Evolutionary conservation across 306 rosid genomes (phyloP), one percentile per base, ranked within the genome.

Genomic region (Acmispon strigosus): DNA sequence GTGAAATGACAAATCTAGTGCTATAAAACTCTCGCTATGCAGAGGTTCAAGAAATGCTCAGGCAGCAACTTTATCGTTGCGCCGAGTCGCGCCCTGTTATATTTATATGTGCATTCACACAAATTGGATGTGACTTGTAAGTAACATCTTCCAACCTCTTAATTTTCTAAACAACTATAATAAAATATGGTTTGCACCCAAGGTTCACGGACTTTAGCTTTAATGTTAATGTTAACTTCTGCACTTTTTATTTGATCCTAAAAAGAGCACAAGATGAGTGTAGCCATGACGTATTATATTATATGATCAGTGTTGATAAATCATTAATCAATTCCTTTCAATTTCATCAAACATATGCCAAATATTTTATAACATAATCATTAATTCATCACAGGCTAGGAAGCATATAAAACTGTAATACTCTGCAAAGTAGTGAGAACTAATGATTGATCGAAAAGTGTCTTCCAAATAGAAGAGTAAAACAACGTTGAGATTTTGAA

Each of bases 71-170:
- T n/a, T n/a, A n/a, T n/a, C n/a, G n/a, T n/a, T n/a, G n/a, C n/a
- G n/a, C n/a, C n/a, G n/a, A n/a, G n/a, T n/a, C n/a, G n/a, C n/a
- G n/a, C n/a, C n/a, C n/a, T n/a, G n/a, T 80, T 78, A 65, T 74
- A 80, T 69, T 74, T 78, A 58, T 69, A 80, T 37, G 32, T 45
- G 22, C 63, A 49, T 72, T 65, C 61, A 62, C 62, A 53, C 72
- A 44, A 52, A 62, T 69, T 7, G 59, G 76, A 62, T 69, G 76
- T 29, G 80, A 75, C 68, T 75, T 70, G 66, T 54, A 36, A 49
- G 66, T 67, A 32, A 58, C 79, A 47, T 73, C 66, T 29, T 67
- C 71, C 18, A 51, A 51, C 66, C 1, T 12, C 11, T 49, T 22
- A 57, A 48, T 53, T 52, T 64, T 72, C 6, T 41, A 65, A 39